Base-by-base conservation (phyloP, 225 moss, liverwort and hornwort species). In the Marchantia polymorpha region DNA sequence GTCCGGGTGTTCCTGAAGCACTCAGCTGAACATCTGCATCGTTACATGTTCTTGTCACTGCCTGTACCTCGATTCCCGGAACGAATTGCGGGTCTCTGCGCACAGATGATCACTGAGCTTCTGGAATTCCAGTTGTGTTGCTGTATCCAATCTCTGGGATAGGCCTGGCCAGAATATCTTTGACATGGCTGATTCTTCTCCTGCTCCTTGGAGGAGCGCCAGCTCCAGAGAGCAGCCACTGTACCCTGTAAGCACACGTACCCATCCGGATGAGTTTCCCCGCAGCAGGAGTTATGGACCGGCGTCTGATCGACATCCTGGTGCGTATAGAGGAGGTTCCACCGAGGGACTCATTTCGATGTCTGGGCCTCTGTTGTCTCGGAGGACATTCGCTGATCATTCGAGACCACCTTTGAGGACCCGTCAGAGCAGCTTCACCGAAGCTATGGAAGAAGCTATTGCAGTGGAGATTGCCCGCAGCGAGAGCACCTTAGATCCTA, bases 401-500 rank as follows among this genome's bases (percentile, higher is more conserved):
- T 3, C 54, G 6, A 73, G 8, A 52, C 4, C 73, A 52, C 13
- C 25, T 7, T 52, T 14, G 10, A 22, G 8, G 39, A 22, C 0
- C n/a, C 59, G 49, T 48, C 13, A 60, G 6, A 0, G 11, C 12
- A 76, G 60, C 60, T 19, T 47, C 23, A 13, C 64, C 27, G 64
- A 50, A 49, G 64, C 64, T 23, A 65, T 77, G 49, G 64, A 77
- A 14, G 31, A 48, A 4, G 77, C 69, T 3, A 61, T 83, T 47
- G 69, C 70, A 23, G 55, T 56, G 51, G 86, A 87, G 39, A 22
- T 84, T 64, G 83, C 83, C 2, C 71, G 72, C 0, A 77, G 73
- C 68, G 64, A 82, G 53, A 80, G 74, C 1, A 75, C 78, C 71
- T 90, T 91, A 56, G 86, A 92, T 49, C 93, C 95, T 53, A 54